Evolutionary conservation across 352 stramenopile species (phyloP), one percentile per base, ranked within the genome.

Genomic region (Elongisporangium prolatum): DNA sequence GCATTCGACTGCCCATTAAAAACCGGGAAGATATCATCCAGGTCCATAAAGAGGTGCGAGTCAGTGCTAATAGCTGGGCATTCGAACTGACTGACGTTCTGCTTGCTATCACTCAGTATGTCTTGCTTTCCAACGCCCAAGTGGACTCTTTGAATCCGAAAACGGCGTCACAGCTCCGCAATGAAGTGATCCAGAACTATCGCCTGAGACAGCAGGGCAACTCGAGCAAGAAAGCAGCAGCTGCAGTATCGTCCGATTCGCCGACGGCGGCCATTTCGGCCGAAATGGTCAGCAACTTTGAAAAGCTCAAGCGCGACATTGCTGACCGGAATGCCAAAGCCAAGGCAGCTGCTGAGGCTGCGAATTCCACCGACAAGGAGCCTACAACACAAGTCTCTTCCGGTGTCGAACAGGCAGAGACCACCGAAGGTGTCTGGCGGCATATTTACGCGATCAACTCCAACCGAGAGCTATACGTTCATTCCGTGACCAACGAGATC

Each of bases 11-110:
- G 10, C 59, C 63, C 6, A 75, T 85, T 21, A 90, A 87, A 60
- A 86, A 84, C 58, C 71, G 82, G 34, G 83, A 93, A n/a, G 82
- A 91, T 47, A 91, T 93, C 63, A 91, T 95, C 61, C 80, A 91
- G 59, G 88, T 90, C 55, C 85, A 95, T 71, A 95, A 95, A 75
- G 85, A 95, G 76, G 84, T 94, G 60, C 22, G 64, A 11, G 13
- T 37, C 24, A n/a, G 21, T n/a, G 11, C 0, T 10, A 50, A 20
- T 63, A 38, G 48, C 49, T 3, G n/a, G 49, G 21, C 55, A 22
- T 59, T 10, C 58, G 4, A 48, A 21, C 24, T 50, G 28, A 2
- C 52, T 67, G 1, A 63, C 40, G 48, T 16, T 48, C 8, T 53
- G 17, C 2, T 48, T 20, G 21, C 1, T 25, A 11, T 44, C 17